Evolutionary conservation across 2,329 filamentous ascomycete genomes (phyloP), one percentile per base, ranked within the genome.

Genomic region (Chaetoscypha palmicola): DNA sequence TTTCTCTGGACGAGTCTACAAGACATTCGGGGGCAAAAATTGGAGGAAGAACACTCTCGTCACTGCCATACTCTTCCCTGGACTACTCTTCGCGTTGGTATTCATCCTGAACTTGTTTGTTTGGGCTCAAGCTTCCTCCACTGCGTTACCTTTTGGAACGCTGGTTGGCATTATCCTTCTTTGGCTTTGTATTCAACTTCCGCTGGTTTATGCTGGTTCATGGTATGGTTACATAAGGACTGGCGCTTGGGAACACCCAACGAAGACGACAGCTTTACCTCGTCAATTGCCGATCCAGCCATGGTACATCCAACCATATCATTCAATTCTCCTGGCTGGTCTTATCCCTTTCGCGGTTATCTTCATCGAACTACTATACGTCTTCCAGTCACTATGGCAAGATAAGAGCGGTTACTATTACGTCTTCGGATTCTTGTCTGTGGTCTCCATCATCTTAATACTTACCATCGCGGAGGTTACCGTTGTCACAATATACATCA

Each of bases 401-500:
- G 88, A 94, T 65, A 94, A 94, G 70, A 88, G 80, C 58, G 86
- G 86, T 5, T 94, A 90, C 64, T 94, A 94, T 66, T 94, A 94
- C 64, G 81, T 94, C 17, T 94, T 92, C 61, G 88, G 88, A 9
- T 94, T 91, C 68, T 66, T 92, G 51, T 80, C 81, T 5, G 79
- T 88, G 12, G 83, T 92, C 8, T 81, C 73, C 19, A 68, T 77
- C 9, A 83, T 92, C 45, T 67, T 92, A 7, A 71, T 88, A 22
- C 64, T 92, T 32, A 88, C 86, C 0, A 78, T 94, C 22, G 79
- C 86, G 54, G 86, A 92, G 66, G 86, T 90, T 40, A 90, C 86
- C 1, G 77, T 94, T 17, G 86, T 94, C 46, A 81, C 81, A 1
- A 83, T 88, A 12, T 94, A 94, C 64, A 76, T 86, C 37, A 83